A percentile compares a stretch with the other conserved stretches of the same genome.
phyloP scores from a whole-genome alignment of 192 early-diverging fungal genomes.

The Backusella luteola region DNA sequence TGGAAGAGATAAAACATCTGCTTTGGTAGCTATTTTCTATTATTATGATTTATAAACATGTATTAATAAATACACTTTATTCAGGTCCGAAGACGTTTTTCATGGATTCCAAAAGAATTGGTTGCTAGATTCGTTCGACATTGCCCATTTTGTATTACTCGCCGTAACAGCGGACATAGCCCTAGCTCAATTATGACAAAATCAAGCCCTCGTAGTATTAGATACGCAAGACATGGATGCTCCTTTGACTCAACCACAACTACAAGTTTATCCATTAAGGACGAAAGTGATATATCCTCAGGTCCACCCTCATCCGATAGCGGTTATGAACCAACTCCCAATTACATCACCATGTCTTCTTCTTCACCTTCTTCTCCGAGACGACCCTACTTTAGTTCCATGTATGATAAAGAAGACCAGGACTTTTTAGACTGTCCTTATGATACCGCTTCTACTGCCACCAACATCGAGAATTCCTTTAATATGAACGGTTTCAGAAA shows the following conservation, averaged over 20 bases:
- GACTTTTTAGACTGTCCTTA: constrained; percentile 9
- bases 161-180: constrained; percentile 32
- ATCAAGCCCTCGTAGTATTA: constrained; percentile 16
- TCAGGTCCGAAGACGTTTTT: constrained; percentile 35
- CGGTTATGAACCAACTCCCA: constrained; percentile 22
- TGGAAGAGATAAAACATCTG: constrained; percentile 57
- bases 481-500: not conserved
- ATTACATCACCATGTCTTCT: constrained; percentile 9
- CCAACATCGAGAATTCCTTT: not conserved
- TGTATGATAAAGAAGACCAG: constrained; percentile 15
- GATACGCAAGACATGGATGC: constrained; percentile 25
- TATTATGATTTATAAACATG: no score
- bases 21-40: constrained; percentile 37
- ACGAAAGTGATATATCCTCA: constrained; percentile 20
- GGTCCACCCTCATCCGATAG: constrained; percentile 20
- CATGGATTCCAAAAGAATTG: constrained; percentile 42
- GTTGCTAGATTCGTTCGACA: constrained; percentile 38
- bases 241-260: constrained; percentile 10
- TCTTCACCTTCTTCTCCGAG: constrained; percentile 1
- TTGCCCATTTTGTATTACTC: constrained; percentile 40
- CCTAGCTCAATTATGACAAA: constrained; percentile 22
- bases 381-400: constrained; percentile 16
- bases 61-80: not conserved
- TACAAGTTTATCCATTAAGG: constrained; percentile 8
- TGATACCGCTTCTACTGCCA: not conserved